Evolutionary conservation across 257 asterid genomes (phyloP), one percentile per base, ranked within the genome.

Genomic region (Solanum paucissectum): DNA sequence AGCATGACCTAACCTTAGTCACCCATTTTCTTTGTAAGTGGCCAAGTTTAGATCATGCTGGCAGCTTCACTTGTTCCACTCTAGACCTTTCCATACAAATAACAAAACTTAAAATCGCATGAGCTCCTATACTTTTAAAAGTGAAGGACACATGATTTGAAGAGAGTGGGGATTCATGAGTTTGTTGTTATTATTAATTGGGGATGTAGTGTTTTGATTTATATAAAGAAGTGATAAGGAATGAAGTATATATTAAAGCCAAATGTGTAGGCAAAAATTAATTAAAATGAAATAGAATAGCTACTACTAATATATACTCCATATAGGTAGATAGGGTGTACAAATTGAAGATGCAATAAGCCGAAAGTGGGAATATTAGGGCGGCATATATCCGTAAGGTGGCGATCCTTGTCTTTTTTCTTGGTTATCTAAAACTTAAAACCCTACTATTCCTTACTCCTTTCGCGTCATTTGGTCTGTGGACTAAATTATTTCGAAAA

Each of bases 31-130:
- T 33, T 72, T 72, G 3, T 0, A 44, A 79, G 27, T 55, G 81
- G 87, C 71, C 58, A 83, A 85, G 89, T 91, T 90, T 94, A 96
- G 99, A 96, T 96, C 99, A 96, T 94, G 99, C 99, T 96, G 99
- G 99, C 99, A 96, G 99, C 99, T 95, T 96, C 98, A 96, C 98
- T 94, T 93, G 82, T 93, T 93, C 96, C 94, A 87, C 68, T 86
- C 86, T 66, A 88, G 91, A 89, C 49, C 42, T 14, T 81, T 20
- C 29, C 29, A 58, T 55, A 52, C 64, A 55, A 18, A 55, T 55
- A 20, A 55, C 25, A 55, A 52, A 42, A 49, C 60, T 49, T 49
- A 49, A 14, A 14, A 29, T 49, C 60, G 14, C 55, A 44, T 29
- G 29, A 29, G 29, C 29, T 29, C 29, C 29, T 29, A 29, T 29